These are phyloP conservation scores for Kuraishia capsulata DNA, from an alignment of 805 yeast genomes.

Conservation along the genomic window DNA sequence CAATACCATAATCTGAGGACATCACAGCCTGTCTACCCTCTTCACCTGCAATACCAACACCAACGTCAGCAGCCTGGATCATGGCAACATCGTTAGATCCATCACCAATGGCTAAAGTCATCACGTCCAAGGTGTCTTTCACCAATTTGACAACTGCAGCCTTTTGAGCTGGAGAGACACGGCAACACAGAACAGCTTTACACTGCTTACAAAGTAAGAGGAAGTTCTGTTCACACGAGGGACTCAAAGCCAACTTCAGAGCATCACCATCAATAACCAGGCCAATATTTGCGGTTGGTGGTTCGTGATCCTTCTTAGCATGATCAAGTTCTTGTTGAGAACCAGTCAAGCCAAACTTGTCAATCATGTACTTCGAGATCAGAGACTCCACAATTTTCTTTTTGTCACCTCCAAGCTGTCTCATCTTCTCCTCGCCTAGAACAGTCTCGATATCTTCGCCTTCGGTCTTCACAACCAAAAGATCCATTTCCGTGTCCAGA, in stretches of 20 bases:
- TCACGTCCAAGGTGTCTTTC: constrained; percentile 64
- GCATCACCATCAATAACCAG: constrained; percentile 80
- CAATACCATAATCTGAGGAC: constrained; percentile 83
- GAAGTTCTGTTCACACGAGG: constrained; percentile 41
- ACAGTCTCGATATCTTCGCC: constrained; percentile 44
- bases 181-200: constrained; percentile 73
- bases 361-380: constrained; percentile 41
- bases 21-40: constrained; percentile 86
- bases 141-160: constrained; percentile 77
- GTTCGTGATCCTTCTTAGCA: constrained; percentile 52
- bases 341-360: constrained; percentile 52
- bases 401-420: constrained; percentile 10
- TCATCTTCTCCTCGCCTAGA: constrained; percentile 22
- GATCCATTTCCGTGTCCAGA: constrained; percentile 67
- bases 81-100: constrained; percentile 87
- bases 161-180: constrained; percentile 84
- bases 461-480: constrained; percentile 52
- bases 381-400: constrained; percentile 33
- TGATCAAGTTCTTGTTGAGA: constrained; percentile 43
- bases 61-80: constrained; percentile 84
- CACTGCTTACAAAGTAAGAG: constrained; percentile 70
- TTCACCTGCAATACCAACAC: constrained; percentile 88
- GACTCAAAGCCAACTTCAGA: constrained; percentile 40
- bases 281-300: constrained; percentile 61
- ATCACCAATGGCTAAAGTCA: constrained; percentile 85